Base-by-base conservation (phyloP, 2,329 filamentous ascomycete species). In the Colletotrichum musae region DNA sequence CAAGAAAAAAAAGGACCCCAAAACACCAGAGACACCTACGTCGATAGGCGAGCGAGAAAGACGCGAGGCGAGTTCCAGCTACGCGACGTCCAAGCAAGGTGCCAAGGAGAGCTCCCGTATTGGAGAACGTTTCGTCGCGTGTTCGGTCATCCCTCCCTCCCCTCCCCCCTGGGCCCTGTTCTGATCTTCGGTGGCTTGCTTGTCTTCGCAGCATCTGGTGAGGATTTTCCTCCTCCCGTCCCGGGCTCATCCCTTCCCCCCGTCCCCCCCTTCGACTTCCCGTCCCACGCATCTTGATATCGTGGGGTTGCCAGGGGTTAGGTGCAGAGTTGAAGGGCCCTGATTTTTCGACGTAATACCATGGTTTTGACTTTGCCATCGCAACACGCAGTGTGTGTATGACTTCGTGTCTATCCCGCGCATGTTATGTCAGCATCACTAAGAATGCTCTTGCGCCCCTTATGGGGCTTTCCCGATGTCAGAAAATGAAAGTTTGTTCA, bases 101-200 rank as follows among this genome's bases (percentile, higher is more conserved):
- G 18, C 18, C n/a, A 10, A 48, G 45, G 6, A 9, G 18, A 18
- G 45, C 16, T 18, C 18, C 18, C 9, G n/a, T 48, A 48, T n/a
- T 18, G 58, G 50, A 21, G 50, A 50, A 65, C 48, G 61, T 56
- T 64, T 64, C 54, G 65, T 64, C 60, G 47, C 26, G 36, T 36
- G 36, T 28, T 65, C 48, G 59, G 45, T 51, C 21, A 28, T 32
- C 15, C 45, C 24, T 51, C 36, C 21, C 21, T 24, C 21, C 21
- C 21, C 21, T 24, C 2, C 21, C 21, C 52, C 54, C n/a, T 58
- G 48, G 60, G 48, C 61, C 21, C 61, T 69, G 53, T 56, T 45
- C 54, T 50, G 54, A 65, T 59, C 53, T 54, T 65, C n/a, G 61
- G 61, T 54, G 54, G 48, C 54, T 48, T 58, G 45, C 32, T 36